Conservation (phyloP, 345 rosid genomes). For the Salix brachista region DNA sequence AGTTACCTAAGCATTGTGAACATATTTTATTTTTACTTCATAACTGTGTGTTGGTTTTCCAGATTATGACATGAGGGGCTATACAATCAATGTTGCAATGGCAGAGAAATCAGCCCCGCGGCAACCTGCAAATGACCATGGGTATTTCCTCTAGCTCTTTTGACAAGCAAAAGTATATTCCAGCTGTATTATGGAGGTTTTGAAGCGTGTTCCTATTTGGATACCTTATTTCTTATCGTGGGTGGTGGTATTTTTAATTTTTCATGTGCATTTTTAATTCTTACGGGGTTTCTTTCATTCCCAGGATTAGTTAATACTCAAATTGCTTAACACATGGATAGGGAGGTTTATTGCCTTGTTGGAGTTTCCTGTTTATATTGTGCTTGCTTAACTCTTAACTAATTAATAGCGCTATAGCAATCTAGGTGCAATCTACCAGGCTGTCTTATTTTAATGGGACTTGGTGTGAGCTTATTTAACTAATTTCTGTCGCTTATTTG, state of each 20-base stretch:
- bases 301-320: not conserved
- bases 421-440: not conserved
- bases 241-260: not conserved
- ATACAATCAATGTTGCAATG: slow-evolving; percentile 78
- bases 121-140: slow-evolving; percentile 51
- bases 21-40: not conserved
- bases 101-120: slow-evolving; percentile 89
- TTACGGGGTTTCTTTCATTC: not conserved
- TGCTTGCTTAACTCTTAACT: not conserved
- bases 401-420: not conserved
- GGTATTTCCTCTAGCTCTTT: slow-evolving; percentile 36
- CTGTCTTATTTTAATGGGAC: not conserved
- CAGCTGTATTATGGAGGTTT: not conserved
- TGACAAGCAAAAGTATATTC: not conserved
- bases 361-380: not conserved
- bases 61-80: slow-evolving; percentile 86
- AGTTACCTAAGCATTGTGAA: not conserved
- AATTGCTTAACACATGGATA: not conserved
- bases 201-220: not conserved
- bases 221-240: not conserved
- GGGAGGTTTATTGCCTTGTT: not conserved
- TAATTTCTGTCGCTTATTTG: not conserved
- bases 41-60: slow-evolving; percentile 6
- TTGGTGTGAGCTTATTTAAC: not conserved
- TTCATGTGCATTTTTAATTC: not conserved